Evolutionary conservation across 2,329 filamentous ascomycete genomes (phyloP).

Genomic region (Fusarium redolens): DNA sequence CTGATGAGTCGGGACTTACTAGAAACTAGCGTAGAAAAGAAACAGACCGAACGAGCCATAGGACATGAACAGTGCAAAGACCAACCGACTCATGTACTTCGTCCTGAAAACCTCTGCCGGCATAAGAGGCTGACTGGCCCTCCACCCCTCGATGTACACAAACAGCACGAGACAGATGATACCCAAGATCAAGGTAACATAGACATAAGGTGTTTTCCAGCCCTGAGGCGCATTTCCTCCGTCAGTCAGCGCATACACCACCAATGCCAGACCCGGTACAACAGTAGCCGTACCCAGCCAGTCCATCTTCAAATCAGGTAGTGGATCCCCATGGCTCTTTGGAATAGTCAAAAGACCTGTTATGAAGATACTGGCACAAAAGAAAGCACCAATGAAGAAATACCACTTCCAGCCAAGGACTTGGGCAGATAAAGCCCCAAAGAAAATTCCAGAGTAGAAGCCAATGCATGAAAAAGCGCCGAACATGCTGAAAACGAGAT

Average conservation of each 20-base stretch:
- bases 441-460: constrained; percentile 74
- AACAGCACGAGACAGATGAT: constrained; percentile 68
- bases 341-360: constrained; percentile 57
- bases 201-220: constrained; percentile 81
- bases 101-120: constrained; percentile 76
- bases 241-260: constrained; percentile 81
- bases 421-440: constrained; percentile 71
- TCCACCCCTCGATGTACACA: constrained; percentile 78
- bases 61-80: constrained; percentile 69
- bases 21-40: constrained; percentile 76
- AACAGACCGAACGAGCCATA: constrained; percentile 78
- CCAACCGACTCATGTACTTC: constrained; percentile 74
- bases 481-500: constrained; percentile 71
- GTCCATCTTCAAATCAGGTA: constrained; percentile 66
- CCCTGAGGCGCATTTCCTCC: constrained; percentile 74
- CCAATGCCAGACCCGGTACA: constrained; percentile 72
- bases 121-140: constrained; percentile 74
- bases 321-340: constrained; percentile 43
- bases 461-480: constrained; percentile 68
- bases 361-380: constrained; percentile 57
- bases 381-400: constrained; percentile 71
- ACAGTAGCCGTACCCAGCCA: constrained; percentile 72
- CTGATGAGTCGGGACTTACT: constrained; percentile 54
- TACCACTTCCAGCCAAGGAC: constrained; percentile 75
- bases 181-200: constrained; percentile 72